Base-by-base conservation (phyloP, 139 green algal genomes). In the Chlamydomonas sphaeroides region DNA sequence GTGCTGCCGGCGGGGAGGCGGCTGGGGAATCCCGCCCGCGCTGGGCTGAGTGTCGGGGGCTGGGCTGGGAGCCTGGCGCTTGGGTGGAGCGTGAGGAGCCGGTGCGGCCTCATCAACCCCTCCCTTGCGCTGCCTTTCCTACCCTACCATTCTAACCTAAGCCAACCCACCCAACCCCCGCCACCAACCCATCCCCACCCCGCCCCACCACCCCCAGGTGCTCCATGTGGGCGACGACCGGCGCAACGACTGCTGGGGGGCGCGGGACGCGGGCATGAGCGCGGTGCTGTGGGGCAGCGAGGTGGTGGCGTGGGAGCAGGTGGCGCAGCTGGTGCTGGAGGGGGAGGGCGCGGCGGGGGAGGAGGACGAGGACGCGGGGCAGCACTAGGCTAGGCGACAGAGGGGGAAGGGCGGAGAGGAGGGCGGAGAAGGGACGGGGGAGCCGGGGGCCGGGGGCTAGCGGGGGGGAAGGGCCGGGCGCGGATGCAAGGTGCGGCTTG, bases 231-330 rank as follows among this genome's bases (percentile, higher is more conserved):
- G 94, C 0, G 94, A 97, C 56, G 94, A 97, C 84, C 48, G 88
- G 41, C 71, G 94, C 41, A 98, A 98, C 82, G 95, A 98, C 71
- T 72, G 98, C 45, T 98, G 88, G 83, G 95, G 95, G 10, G 95
- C 94, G 10, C 80, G 95, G 28, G 92, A 96, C 71, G 94, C 92
- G 18, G 95, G 95, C 30, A 93, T 95, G 49, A 84, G 86, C 57
- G 94, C 94, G 2, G 97, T 91, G 93, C 86, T 98, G 76, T 98
- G 93, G 94, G 93, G 94, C 23, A 76, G 86, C 14, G 95, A 98
- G 65, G 95, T 98, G 33, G 38, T 79, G 23, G 93, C 61, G 68
- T 98, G 98, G 87, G 87, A 89, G 3, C 80, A 98, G 38, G 89
- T 98, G 36, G 92, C 88, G 26, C 41, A 89, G 39, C 57, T 83